Base-by-base conservation (phyloP, 257 asterid species). In the Henckelia pumila region DNA sequence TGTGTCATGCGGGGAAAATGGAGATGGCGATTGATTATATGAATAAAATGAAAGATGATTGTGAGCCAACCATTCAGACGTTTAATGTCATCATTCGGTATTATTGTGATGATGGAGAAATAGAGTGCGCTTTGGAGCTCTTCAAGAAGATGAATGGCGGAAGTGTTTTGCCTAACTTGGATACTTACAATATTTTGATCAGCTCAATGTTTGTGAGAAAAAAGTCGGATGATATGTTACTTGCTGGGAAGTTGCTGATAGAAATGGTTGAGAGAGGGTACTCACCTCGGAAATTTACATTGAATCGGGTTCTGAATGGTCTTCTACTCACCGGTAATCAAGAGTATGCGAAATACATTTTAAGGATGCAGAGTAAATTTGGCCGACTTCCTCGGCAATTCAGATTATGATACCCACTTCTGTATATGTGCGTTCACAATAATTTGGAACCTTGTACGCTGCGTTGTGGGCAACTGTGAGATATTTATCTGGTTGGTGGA, bases 311-410 rank as follows among this genome's bases (percentile, higher is more conserved):
- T 21, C 73, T 90, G 30, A 90, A 88, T 63, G 99, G 97, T 63
- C 97, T 90, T 73, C 74, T 90, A 81, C 76, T 93, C 47, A 90
- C 97, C 26, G 97, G 99, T 62, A 93, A 90, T 76, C 99, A 93
- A 82, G 84, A 64, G 3, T 83, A 84, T 71, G 96, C 96, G 0
- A 89, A 77, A 64, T 87, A 90, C 78, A 88, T 93, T 66, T 75
- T 93, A 81, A 80, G 89, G 71, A 30, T 76, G 75, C 85, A 78
- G 69, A 84, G 89, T 79, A 74, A 70, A 76, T 66, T 66, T 72
- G 85, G 95, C 24, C 68, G 79, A 35, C 76, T 93, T 79, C 88
- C 95, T 59, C 82, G 76, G 22, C 85, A 79, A 22, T 84, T 86
- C 74, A 84, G 84, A 73, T 56, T 90, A 79, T 93, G 91, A 89